Base-by-base conservation (phyloP, 352 stramenopile genomes). In the Phytophthora boehmeriae region DNA sequence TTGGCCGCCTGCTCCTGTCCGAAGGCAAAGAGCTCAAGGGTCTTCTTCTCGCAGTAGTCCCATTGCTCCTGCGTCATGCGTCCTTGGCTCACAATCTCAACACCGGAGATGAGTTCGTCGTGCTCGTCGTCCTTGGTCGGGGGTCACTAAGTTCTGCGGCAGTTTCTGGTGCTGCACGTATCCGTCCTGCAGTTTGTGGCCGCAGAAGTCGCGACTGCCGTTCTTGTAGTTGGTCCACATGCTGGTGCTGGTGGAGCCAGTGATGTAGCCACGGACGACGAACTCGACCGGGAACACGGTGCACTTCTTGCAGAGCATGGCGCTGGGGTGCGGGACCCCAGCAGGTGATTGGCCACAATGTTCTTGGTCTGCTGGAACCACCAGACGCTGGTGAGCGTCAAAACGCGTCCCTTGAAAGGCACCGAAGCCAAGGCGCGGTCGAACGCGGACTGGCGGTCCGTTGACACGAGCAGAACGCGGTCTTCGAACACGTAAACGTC, bases 141-240 rank as follows among this genome's bases (percentile, higher is more conserved):
- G 97, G n/a, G 97, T 99, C 28, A 99, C 85, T 30, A 99, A 82
- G 72, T 97, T 98, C 48, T 86, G 68, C 19, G 82, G 80, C 43
- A 99, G 80, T 72, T 98, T 98, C 83, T 98, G 88, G 81, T 99
- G 99, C 87, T 99, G 99, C 19, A 79, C 71, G 73, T 98, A 96
- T 20, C 97, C 97, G 27, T 98, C 94, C 13, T 77, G 81, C 23
- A 99, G 85, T 48, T 78, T 71, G 76, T 99, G 89, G 44, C 98
- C 98, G 77, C 98, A 99, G 76, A 99, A 99, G 35, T 97, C 88
- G 44, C 97, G 87, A 39, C 94, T 65, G 25, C 97, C 97, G 54
- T 97, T 95, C 59, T 90, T 86, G 83, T 99, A 99, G 81, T 99
- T 98, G 45, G 97, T 99, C 97, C 97, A 99, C 78, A 99, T 98